phyloP scores from a whole-genome alignment of 176 grass and related monocot genomes.

The Musa beccarii region DNA sequence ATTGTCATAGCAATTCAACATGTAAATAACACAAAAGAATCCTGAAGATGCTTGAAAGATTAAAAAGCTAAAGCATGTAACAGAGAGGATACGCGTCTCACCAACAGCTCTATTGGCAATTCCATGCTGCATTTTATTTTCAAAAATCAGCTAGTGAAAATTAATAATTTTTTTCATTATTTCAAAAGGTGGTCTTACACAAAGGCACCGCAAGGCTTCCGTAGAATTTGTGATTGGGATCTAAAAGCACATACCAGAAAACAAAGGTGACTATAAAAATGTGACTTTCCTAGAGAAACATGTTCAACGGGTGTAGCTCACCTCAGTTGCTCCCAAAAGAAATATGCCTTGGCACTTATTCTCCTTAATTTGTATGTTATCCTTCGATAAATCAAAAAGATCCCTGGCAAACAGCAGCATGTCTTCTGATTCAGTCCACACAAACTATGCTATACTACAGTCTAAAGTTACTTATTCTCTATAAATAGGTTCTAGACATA shows the following conservation, averaged over 20 bases:
- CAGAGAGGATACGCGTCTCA: slow-evolving; percentile 69
- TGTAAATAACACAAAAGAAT: neutral
- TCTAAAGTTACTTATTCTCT: neutral
- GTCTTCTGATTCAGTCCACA: slow-evolving; percentile 1
- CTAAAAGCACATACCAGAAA: slow-evolving; percentile 28
- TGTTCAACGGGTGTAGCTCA: slow-evolving; percentile 25
- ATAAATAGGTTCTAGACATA: neutral
- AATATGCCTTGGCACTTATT: slow-evolving; percentile 72
- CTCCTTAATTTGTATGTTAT: slow-evolving; percentile 92
- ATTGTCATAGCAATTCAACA: neutral
- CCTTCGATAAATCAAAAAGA: slow-evolving; percentile 92
- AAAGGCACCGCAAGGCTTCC: slow-evolving; percentile 57
- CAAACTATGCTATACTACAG: neutral
- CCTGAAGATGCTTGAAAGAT: slow-evolving; percentile 13
- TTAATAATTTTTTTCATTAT: neutral
- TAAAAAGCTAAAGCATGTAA: slow-evolving; percentile 28
- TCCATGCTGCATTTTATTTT: slow-evolving; percentile 54
- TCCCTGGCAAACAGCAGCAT: slow-evolving; percentile 41
- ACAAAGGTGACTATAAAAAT: slow-evolving; percentile 11
- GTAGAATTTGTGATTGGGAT: slow-evolving; percentile 47
- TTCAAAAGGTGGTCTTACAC: slow-evolving; percentile 41
- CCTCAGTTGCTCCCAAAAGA: slow-evolving; percentile 85
- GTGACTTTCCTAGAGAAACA: slow-evolving; percentile 9
- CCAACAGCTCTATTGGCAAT: slow-evolving; percentile 88
- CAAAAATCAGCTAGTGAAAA: neutral